phyloP scores from a whole-genome alignment of 441 rosid genomes.

The Rhodomyrtus psidioides region DNA sequence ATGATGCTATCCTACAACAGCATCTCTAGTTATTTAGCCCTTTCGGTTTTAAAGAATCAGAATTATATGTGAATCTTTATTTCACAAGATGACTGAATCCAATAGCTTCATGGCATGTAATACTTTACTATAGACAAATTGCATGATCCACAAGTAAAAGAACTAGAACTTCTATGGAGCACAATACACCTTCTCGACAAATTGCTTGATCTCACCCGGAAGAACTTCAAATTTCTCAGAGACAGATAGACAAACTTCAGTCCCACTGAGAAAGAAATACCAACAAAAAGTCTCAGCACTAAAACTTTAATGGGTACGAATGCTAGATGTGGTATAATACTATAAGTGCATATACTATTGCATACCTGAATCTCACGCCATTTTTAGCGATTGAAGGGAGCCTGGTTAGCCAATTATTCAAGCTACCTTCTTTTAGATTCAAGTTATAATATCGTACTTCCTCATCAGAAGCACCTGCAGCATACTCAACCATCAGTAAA shows the following conservation, averaged over 20 bases:
- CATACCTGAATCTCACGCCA: constrained; percentile 65
- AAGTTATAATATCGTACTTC: constrained; percentile 45
- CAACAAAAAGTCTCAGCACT: not conserved
- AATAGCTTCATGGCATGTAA: not conserved
- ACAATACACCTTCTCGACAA: constrained; percentile 56
- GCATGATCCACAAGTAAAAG: not conserved
- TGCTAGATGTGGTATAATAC: not conserved
- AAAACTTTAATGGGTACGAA: not conserved
- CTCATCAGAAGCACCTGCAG: constrained; percentile 49
- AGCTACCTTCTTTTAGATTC: constrained; percentile 39
- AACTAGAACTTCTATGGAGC: not conserved
- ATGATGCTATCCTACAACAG: not conserved
- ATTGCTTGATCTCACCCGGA: constrained; percentile 24
- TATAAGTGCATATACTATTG: not conserved
- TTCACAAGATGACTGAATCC: not conserved
- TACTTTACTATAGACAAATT: not conserved
- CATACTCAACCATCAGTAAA: not conserved
- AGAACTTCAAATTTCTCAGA: constrained; percentile 42
- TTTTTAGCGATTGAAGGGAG: constrained; percentile 68
- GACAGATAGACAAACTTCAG: constrained; percentile 50
- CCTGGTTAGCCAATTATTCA: constrained; percentile 32
- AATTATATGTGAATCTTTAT: not conserved
- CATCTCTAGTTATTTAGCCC: not conserved
- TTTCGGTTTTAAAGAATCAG: not conserved
- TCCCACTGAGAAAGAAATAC: constrained; percentile 44